Percentiles rank a stretch among this genome's conserved stretches.
Evolutionary conservation across 768 basidiomycete genomes (phyloP).

Genomic region (Hemileccinum rubropunctum): DNA sequence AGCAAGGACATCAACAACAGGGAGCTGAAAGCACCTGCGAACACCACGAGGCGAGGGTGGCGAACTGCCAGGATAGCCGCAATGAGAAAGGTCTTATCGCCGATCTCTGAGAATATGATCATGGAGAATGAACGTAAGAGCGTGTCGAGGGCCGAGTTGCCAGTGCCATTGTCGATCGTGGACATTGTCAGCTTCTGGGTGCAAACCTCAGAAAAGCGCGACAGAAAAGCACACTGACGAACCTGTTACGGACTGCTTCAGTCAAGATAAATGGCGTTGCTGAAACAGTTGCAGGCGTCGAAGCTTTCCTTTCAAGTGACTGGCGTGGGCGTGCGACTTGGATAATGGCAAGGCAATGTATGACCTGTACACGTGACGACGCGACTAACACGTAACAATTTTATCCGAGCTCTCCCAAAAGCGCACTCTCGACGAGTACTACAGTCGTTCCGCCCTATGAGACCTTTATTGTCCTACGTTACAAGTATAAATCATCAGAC

Average conservation of each 20-base stretch:
- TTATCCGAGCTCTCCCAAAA: too few relatives aligned
- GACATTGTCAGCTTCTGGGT: slow-evolving; percentile 17
- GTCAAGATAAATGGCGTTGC: background rate
- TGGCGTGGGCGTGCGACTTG: background rate
- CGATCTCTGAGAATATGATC: slow-evolving; percentile 92
- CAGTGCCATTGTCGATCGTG: slow-evolving; percentile 10
- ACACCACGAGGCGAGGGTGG: slow-evolving; percentile 83
- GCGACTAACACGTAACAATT: too few relatives aligned
- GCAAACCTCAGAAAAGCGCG: background rate
- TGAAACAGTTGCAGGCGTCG: background rate
- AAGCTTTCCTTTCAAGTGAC: background rate
- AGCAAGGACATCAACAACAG: slow-evolving; percentile 92
- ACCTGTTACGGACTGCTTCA: slow-evolving; percentile 5
- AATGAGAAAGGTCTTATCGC: slow-evolving; percentile 91
- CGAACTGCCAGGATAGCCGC: slow-evolving; percentile 93
- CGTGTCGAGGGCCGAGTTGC: slow-evolving; percentile 37
- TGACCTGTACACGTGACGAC: too few relatives aligned
- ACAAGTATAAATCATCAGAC: background rate
- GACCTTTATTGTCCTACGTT: too few relatives aligned
- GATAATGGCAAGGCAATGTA: too few relatives aligned
- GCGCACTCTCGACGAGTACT: too few relatives aligned
- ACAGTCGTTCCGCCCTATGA: too few relatives aligned
- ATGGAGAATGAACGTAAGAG: slow-evolving; percentile 80
- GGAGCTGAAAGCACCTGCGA: slow-evolving; percentile 84
- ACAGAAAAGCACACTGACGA: background rate